These are phyloP conservation scores for Paragyromitra xinjiangensis DNA, from an alignment of 495 filamentous ascomycete genomes.

Conservation along the genomic window DNA sequence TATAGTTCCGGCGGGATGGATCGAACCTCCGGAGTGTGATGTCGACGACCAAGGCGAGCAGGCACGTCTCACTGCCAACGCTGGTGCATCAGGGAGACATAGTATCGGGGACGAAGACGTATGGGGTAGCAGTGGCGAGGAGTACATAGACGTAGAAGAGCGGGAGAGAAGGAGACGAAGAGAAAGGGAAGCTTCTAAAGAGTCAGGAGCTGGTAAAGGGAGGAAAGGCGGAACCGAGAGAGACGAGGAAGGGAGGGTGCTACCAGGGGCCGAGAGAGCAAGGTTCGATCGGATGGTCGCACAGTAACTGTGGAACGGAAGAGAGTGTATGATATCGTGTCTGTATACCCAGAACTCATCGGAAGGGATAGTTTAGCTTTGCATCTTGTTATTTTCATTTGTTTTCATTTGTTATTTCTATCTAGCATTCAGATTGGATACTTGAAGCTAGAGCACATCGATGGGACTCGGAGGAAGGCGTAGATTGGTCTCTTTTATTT, in stretches of 20 bases:
- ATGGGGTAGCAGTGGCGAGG: conserved; percentile 46
- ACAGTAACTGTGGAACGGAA: neutral
- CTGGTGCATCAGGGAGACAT: conserved; percentile 15
- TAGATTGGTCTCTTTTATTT: conserved; percentile 18
- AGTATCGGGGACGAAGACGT: conserved; percentile 28
- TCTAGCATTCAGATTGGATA: conserved; percentile 6
- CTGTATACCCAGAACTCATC: neutral
- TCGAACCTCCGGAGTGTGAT: conserved; percentile 76
- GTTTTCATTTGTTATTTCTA: neutral
- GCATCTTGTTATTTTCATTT: neutral
- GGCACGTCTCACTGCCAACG: conserved; percentile 37
- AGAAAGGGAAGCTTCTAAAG: conserved; percentile 15
- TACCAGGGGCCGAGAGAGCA: conserved; percentile 48
- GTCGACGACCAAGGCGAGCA: conserved; percentile 72
- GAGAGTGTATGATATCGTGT: conserved; percentile 19
- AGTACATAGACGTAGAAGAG: conserved; percentile 45
- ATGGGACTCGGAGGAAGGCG: conserved; percentile 10
- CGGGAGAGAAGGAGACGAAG: conserved; percentile 7
- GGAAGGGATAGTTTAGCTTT: conserved; percentile 1
- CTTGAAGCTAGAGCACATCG: neutral
- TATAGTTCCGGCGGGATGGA: conserved; percentile 81
- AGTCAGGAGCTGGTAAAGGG: conserved; percentile 8
- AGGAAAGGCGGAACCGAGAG: conserved; percentile 14
- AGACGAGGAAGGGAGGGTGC: conserved; percentile 44
- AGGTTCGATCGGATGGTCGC: conserved; percentile 46